phyloP scores from a whole-genome alignment of 169 alveolate species.

The Plasmodium gaboni region DNA sequence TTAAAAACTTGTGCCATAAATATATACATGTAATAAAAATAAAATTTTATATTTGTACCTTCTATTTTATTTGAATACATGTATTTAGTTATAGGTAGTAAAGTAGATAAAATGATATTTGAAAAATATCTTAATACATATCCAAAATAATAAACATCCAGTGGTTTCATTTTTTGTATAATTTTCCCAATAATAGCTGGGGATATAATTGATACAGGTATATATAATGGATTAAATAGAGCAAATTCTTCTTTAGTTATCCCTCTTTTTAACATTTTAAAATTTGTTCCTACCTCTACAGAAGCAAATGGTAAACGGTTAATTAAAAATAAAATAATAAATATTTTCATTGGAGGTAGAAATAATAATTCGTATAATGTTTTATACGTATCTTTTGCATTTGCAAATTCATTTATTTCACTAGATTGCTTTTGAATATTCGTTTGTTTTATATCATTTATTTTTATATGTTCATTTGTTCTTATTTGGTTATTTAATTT shows the following conservation, averaged over 20 bases:
- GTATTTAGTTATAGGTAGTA: slow-evolving; percentile 65
- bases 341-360: slow-evolving; percentile 80
- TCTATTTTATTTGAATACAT: slow-evolving; percentile 53
- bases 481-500: slow-evolving; percentile 2
- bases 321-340: slow-evolving; percentile 73
- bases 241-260: slow-evolving; percentile 84
- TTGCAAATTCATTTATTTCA: slow-evolving; percentile 30
- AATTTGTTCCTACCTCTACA: slow-evolving; percentile 82
- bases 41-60: slow-evolving; percentile 22
- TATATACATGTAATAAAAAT: slow-evolving; percentile 51
- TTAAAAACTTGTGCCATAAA: slow-evolving; percentile 77
- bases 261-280: slow-evolving; percentile 82
- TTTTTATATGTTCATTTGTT: slow-evolving; percentile 11
- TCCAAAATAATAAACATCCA: slow-evolving; percentile 59
- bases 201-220: slow-evolving; percentile 80
- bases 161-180: slow-evolving; percentile 24
- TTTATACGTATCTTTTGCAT: slow-evolving; percentile 71
- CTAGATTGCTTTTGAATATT: slow-evolving; percentile 1
- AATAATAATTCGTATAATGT: slow-evolving; percentile 71
- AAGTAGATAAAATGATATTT: slow-evolving; percentile 38
- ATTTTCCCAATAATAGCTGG: slow-evolving; percentile 82
- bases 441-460: slow-evolving; percentile 50
- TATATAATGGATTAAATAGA: slow-evolving; percentile 76
- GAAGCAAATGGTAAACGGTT: slow-evolving; percentile 80
- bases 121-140: slow-evolving; percentile 65